Conservation (phyloP, 805 yeast genomes). For the Kuraishia hungarica region DNA sequence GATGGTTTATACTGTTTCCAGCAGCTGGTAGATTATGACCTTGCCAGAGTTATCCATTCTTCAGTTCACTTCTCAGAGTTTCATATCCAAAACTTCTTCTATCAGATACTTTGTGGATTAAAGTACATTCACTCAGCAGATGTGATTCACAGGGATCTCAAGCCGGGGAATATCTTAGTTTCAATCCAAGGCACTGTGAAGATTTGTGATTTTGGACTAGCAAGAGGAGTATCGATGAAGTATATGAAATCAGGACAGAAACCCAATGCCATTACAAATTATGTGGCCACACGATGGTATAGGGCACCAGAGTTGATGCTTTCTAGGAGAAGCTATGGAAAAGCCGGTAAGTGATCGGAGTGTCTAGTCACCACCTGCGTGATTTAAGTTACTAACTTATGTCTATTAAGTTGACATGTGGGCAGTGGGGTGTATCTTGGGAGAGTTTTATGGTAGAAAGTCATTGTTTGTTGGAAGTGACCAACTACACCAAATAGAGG, state of each 20-base stretch:
- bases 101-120: constrained; percentile 87
- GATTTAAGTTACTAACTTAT: background rate
- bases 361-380: too few species aligned
- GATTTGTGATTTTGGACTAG: constrained; percentile 91
- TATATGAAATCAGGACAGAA: constrained; percentile 22
- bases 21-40: constrained; percentile 75
- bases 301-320: constrained; percentile 87
- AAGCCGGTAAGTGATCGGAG: constrained; percentile 22
- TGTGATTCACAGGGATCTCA: constrained; percentile 88
- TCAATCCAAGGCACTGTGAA: constrained; percentile 67
- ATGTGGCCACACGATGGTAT: constrained; percentile 94
- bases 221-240: constrained; percentile 53
- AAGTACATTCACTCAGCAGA: constrained; percentile 94
- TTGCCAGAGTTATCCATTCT: constrained; percentile 74
- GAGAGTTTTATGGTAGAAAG: constrained; percentile 71
- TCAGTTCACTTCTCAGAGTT: constrained; percentile 73
- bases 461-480: constrained; percentile 77
- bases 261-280: constrained; percentile 52
- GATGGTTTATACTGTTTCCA: constrained; percentile 88
- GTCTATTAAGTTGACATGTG: constrained; percentile 69
- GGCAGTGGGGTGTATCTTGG: constrained; percentile 90
- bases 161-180: constrained; percentile 84
- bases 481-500: constrained; percentile 61
- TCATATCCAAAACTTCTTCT: constrained; percentile 67
- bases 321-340: constrained; percentile 48